Evolutionary conservation across 176 grass and related monocot genomes (phyloP).

Genomic region (Avena sativa): DNA sequence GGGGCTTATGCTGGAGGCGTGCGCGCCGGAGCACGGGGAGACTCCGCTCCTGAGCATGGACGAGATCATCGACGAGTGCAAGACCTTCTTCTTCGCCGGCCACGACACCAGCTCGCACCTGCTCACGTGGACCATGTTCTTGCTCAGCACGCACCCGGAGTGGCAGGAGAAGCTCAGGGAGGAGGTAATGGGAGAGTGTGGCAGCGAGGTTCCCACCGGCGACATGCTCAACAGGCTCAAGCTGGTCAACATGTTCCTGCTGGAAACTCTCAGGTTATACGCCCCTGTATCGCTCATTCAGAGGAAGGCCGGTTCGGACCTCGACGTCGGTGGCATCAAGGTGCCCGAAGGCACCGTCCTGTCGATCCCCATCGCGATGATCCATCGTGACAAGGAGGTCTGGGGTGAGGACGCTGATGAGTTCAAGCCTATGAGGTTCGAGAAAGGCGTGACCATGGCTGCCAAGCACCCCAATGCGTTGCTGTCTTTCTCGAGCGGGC

Average conservation of each 20-base stretch:
- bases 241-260: constrained; percentile 45
- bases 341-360: constrained; percentile 12
- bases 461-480: constrained; percentile 49
- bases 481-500: constrained; percentile 48
- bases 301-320: not conserved
- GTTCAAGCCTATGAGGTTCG: constrained; percentile 58
- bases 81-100: constrained; percentile 68
- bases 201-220: constrained; percentile 16
- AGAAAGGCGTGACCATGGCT: constrained; percentile 45
- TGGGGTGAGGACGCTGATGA: constrained; percentile 55
- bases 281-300: not conserved
- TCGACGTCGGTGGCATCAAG: constrained; percentile 31
- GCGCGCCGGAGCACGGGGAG: not conserved
- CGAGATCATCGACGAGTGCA: constrained; percentile 68
- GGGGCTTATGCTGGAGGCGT: constrained; percentile 46
- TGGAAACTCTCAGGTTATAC: constrained; percentile 44
- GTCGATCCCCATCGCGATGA: constrained; percentile 34
- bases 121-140: constrained; percentile 57
- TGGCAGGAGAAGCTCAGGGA: constrained; percentile 59
- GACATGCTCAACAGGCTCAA: constrained; percentile 43
- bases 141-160: constrained; percentile 54
- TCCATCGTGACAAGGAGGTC: constrained; percentile 45
- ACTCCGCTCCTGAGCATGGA: constrained; percentile 47
- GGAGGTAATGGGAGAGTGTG: constrained; percentile 48
- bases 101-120: constrained; percentile 59